phyloP scores from a whole-genome alignment of 257 asterid genomes.

The Solanum etuberosum region DNA sequence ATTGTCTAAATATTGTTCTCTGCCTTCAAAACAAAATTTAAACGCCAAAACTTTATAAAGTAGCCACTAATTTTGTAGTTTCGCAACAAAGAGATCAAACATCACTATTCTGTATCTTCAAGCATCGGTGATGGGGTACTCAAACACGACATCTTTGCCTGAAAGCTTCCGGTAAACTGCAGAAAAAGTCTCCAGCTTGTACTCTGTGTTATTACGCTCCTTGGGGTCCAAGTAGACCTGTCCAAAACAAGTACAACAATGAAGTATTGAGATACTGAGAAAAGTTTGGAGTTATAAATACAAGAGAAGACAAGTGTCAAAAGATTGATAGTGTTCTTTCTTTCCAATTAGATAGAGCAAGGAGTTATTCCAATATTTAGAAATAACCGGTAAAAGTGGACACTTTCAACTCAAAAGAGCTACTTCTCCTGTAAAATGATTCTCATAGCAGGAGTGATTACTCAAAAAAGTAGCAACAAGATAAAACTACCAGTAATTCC shows the following conservation, averaged over 20 bases:
- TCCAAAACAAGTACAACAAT: not conserved
- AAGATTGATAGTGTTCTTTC: not conserved
- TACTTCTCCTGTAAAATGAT: not conserved
- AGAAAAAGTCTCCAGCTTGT: conserved; percentile 36
- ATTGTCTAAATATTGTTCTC: not conserved
- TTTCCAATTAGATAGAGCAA: not conserved
- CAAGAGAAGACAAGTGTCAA: not conserved
- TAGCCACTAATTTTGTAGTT: not conserved
- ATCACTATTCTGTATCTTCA: not conserved
- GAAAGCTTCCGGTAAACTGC: conserved; percentile 41
- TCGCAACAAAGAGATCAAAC: not conserved
- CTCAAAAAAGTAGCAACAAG: not conserved
- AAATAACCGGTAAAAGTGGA: not conserved
- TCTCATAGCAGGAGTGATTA: not conserved
- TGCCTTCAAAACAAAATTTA: not conserved
- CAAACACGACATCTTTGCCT: conserved; percentile 39
- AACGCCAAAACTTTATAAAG: not conserved
- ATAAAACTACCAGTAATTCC: not conserved
- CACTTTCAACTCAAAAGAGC: not conserved
- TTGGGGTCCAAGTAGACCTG: conserved; percentile 39
- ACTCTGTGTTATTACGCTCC: conserved; percentile 28
- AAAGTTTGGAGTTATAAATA: not conserved
- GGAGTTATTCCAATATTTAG: not conserved
- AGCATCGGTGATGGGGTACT: conserved; percentile 25
- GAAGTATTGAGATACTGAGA: not conserved